Conservation (phyloP, 2,329 filamentous ascomycete genomes). For the Reticulascus tulasneorum region DNA sequence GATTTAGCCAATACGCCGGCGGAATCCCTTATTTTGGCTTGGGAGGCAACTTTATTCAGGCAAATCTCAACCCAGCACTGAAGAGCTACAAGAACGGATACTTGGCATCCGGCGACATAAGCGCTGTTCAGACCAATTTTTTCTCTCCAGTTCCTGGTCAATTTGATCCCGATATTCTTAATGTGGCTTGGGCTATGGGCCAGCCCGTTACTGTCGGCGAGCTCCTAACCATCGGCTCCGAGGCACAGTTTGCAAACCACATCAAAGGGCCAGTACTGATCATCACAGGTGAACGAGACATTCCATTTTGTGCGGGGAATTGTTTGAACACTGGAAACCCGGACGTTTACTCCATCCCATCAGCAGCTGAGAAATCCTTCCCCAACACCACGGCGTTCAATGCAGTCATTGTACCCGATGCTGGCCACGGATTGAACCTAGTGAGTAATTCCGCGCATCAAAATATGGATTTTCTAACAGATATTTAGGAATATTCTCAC, state of each 20-base stretch:
- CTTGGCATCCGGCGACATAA: constrained; percentile 40
- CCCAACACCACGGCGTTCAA: constrained; percentile 44
- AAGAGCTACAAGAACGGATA: constrained; percentile 46
- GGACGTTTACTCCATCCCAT: constrained; percentile 37
- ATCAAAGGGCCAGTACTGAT: constrained; percentile 55
- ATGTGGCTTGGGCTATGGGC: constrained; percentile 39
- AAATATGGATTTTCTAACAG: too few relatives aligned
- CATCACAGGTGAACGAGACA: constrained; percentile 51
- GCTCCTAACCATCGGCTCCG: constrained; percentile 49
- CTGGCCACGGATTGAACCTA: constrained; percentile 50
- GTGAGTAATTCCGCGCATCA: too few relatives aligned
- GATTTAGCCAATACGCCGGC: constrained; percentile 46
- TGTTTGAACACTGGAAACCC: constrained; percentile 42
- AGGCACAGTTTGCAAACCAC: constrained; percentile 25
- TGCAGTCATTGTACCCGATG: constrained; percentile 48
- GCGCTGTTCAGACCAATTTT: constrained; percentile 49
- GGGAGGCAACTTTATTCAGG: constrained; percentile 44
- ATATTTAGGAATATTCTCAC: too few relatives aligned
- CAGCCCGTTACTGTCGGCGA: constrained; percentile 57
- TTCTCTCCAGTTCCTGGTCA: constrained; percentile 47
- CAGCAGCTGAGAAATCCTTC: constrained; percentile 35
- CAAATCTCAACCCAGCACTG: constrained; percentile 26
- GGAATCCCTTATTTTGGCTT: constrained; percentile 41
- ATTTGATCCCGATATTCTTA: constrained; percentile 52
- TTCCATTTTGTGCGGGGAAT: constrained; percentile 60